Evolutionary conservation across 257 asterid species (phyloP), one percentile per base, ranked within the genome.

Genomic region (Nicotiana attenuata): DNA sequence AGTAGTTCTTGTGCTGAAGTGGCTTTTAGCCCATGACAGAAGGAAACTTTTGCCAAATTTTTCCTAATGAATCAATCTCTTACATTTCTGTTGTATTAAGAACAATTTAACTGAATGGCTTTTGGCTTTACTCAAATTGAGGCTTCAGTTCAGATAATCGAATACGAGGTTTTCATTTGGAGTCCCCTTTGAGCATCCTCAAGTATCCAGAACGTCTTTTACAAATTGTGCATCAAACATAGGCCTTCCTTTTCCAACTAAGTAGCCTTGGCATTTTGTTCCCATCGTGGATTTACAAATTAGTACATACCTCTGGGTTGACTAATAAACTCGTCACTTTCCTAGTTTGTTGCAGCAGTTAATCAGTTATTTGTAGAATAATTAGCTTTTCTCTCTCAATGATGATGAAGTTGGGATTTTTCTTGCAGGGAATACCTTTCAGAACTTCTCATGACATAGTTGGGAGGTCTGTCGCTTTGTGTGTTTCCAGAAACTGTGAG

Each of bases 361-460:
- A n/a, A 71, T 45, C 59, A 13, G 7, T 71, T 71, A 41, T 16
- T 71, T 71, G 2, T 22, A 7, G 15, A 47, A 75, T 38, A 24
- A 41, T 73, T 47, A 47, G 24, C 22, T 69, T 28, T 41, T 71
- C 45, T 50, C 63, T 75, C 24, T 50, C 53, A 75, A 87, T 20
- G 84, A 57, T 26, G 60, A 78, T 52, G 24, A 31, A 11, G 26
- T 65, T 61, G 50, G 84, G 57, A 71, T 61, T 31, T 64, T 69
- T 63, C 66, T 15, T 68, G 69, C 93, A 96, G 99, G 98, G 96
- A 80, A 79, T 94, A 81, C 94, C 99, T 80, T 96, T 96, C 88
- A 88, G 98, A 86, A 96, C 98, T 47, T 93, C 98, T 79, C 99
- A 96, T 78, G 98, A 96, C 86, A 89, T 94, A 35, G 98, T 90